These are phyloP conservation scores for Pholiota conissans DNA, from an alignment of 768 basidiomycete genomes.

Conservation along the genomic window DNA sequence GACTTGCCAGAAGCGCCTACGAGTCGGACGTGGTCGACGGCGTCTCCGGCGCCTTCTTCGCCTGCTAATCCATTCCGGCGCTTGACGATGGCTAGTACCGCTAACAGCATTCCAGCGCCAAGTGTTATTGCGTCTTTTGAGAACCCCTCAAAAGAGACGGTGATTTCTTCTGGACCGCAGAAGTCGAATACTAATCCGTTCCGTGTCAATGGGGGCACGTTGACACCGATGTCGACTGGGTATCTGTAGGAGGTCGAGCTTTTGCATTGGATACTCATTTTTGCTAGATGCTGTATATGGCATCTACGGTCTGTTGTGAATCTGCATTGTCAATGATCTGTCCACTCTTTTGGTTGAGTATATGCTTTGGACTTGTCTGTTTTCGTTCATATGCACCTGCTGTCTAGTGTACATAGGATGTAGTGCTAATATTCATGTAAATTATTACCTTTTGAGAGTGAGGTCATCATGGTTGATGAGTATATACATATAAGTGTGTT, in stretches of 20 bases:
- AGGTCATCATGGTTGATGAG: too few relatives aligned
- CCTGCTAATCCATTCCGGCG: constrained; percentile 4
- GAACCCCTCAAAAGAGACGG: not conserved
- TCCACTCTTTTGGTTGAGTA: too few relatives aligned
- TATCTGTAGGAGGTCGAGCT: too few relatives aligned
- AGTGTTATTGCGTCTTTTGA: not conserved
- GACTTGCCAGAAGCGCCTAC: not conserved
- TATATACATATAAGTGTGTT: too few relatives aligned
- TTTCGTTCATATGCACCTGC: too few relatives aligned
- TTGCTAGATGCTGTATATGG: not conserved
- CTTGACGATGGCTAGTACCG: not conserved
- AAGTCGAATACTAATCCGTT: constrained; percentile 3
- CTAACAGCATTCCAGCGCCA: not conserved
- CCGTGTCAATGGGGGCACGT: not conserved
- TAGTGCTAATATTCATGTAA: too few relatives aligned
- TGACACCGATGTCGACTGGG: constrained; percentile 1
- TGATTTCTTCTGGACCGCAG: not conserved
- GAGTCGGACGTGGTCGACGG: not conserved
- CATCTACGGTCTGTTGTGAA: too few relatives aligned
- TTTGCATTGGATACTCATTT: too few relatives aligned
- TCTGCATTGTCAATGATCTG: too few relatives aligned
- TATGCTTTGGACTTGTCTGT: too few relatives aligned
- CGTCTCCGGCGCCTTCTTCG: not conserved
- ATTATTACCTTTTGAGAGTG: too few relatives aligned
- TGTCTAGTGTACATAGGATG: too few relatives aligned